Conservation (phyloP, 1,284 basidiomycete species). For the Cryptococcus neoformans region DNA sequence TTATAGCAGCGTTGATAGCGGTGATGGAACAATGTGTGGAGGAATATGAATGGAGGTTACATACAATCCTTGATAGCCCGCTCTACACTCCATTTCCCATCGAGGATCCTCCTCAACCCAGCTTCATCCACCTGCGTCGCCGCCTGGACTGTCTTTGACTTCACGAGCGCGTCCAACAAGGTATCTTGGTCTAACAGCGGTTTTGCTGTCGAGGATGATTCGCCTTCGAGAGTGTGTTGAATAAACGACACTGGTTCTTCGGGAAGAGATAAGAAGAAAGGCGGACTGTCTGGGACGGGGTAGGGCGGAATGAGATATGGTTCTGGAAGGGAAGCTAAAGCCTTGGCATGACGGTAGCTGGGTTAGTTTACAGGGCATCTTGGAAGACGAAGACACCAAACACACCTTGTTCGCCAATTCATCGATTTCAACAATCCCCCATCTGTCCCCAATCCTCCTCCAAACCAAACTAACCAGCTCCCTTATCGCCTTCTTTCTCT, state of each 20-base stretch:
- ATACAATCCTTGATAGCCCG: slow-evolving; percentile 71
- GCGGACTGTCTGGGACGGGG: slow-evolving; percentile 9
- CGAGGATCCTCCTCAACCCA: slow-evolving; percentile 57
- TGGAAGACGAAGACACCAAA: not conserved
- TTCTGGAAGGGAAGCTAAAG: slow-evolving; percentile 31
- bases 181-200: slow-evolving; percentile 56
- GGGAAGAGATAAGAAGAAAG: slow-evolving; percentile 23
- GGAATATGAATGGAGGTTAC: slow-evolving; percentile 28
- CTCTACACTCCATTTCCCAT: slow-evolving; percentile 67
- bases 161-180: slow-evolving; percentile 58
- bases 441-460: slow-evolving; percentile 65
- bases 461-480: slow-evolving; percentile 66
- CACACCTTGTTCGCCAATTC: slow-evolving; percentile 59
- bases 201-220: slow-evolving; percentile 25
- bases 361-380: not conserved
- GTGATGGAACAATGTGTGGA: not conserved
- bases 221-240: slow-evolving; percentile 34
- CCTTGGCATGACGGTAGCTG: slow-evolving; percentile 10
- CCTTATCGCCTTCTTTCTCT: slow-evolving; percentile 59
- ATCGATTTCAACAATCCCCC: slow-evolving; percentile 61
- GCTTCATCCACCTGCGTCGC: slow-evolving; percentile 63
- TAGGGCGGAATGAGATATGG: slow-evolving; percentile 37
- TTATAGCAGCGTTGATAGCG: not conserved
- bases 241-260: slow-evolving; percentile 37
- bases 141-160: slow-evolving; percentile 57